Evolutionary conservation across 1,139 yeast genomes (phyloP), one percentile per base, ranked within the genome.

Genomic region (Saccharomyces hybrid): DNA sequence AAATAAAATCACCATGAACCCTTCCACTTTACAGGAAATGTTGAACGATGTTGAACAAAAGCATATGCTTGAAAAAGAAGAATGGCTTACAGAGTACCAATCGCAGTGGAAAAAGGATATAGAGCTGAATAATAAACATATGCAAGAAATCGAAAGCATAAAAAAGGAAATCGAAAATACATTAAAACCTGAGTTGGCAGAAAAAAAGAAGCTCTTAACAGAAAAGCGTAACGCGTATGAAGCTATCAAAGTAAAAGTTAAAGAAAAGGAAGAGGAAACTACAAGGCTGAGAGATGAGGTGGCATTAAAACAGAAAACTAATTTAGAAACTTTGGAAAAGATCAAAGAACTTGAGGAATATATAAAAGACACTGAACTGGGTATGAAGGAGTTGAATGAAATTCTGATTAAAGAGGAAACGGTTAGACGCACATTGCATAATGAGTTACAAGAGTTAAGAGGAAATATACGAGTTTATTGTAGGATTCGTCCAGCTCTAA

Each of bases 391-490:
- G 50, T 69, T 72, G 11, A 70, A 70, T 38, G 67, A 69, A 31
- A 71, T 70, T 50, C 63, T 78, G 25, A 59, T 73, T 2, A 70
- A 69, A 41, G 86, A 81, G 57, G 86, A 83, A 57, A 66, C 74
- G 0, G 61, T 71, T 31, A 76, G 97, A 61, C 74, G 97, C n/a
- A 68, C 73, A 23, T 71, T 88, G 2, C 97, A 90, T 65, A 84
- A 88, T 64, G 78, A 75, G 57, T 74, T 91, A 11, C 97, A 91
- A 68, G 96, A 89, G 57, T 70, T 91, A 47, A 88, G 91, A 67
- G 99, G 99, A 0, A 93, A 90, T 63, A 89, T 93, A 44, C 74
- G 99, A 48, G 98, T 93, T 0, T 90, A 84, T 63, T 93, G 98
- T 67, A 78, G 99, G 47, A 78, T 91, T 4, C 76, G 96, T 52